phyloP scores from a whole-genome alignment of 1,284 basidiomycete species.

The Phellinidium pouzarii region DNA sequence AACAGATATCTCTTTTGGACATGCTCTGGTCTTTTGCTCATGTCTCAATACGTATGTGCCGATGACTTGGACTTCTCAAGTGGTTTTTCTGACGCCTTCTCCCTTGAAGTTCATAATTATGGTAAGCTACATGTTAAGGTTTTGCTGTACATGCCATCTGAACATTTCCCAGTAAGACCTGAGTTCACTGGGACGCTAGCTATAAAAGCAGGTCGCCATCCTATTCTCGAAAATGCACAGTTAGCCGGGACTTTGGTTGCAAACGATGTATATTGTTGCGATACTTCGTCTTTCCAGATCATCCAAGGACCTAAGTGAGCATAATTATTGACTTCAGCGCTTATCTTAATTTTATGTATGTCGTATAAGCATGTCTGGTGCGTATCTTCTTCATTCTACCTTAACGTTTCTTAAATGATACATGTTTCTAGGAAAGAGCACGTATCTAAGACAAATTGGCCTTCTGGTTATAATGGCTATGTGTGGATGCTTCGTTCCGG shows the following conservation, averaged over 20 bases:
- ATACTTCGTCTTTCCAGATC: conserved; percentile 79
- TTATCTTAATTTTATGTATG: not conserved
- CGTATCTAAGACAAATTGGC: conserved; percentile 83
- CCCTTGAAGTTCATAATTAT: conserved; percentile 61
- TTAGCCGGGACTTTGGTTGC: conserved; percentile 65
- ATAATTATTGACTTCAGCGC: not conserved
- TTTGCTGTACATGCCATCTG: not conserved
- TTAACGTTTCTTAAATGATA: not conserved
- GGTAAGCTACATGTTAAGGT: conserved; percentile 35
- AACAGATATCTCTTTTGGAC: conserved; percentile 74
- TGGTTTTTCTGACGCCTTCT: conserved; percentile 9
- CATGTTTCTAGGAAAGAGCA: conserved; percentile 69
- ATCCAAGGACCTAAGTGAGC: conserved; percentile 84
- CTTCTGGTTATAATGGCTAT: conserved; percentile 81
- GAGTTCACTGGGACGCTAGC: conserved; percentile 83
- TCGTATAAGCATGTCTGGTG: conserved; percentile 87
- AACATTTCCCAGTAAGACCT: conserved; percentile 58
- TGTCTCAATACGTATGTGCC: conserved; percentile 58
- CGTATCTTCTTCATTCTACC: conserved; percentile 8
- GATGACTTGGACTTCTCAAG: not conserved
- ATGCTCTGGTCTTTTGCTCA: conserved; percentile 85
- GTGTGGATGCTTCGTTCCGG: conserved; percentile 87
- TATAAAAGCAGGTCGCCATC: conserved; percentile 81
- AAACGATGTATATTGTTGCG: conserved; percentile 83
- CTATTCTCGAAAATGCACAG: conserved; percentile 74